These are phyloP conservation scores for Scleroderma bovista DNA, from an alignment of 768 basidiomycete genomes.

Conservation along the genomic window DNA sequence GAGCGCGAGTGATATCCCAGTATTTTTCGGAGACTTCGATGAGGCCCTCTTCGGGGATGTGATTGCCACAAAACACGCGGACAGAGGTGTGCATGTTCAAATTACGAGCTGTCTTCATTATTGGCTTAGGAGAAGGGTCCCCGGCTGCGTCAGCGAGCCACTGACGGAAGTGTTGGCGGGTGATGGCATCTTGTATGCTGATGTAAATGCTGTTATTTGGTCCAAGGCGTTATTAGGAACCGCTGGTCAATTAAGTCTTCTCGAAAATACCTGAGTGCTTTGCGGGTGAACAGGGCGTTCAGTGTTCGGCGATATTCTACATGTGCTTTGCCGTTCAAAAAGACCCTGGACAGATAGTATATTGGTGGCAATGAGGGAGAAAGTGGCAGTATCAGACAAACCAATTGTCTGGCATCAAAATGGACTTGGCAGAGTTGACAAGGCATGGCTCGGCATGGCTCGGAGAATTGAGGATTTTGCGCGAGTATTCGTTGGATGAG, in stretches of 20 bases:
- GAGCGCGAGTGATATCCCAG: constrained; percentile 91
- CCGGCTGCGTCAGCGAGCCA: constrained; percentile 64
- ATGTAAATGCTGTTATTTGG: constrained; percentile 91
- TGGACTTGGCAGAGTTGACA: constrained; percentile 83
- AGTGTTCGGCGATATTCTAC: constrained; percentile 90
- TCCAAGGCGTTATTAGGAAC: constrained; percentile 1
- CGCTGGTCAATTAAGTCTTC: too few relatives aligned
- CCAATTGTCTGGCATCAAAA: constrained; percentile 88
- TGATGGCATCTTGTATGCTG: constrained; percentile 73
- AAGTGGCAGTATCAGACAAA: constrained; percentile 26
- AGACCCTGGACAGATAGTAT: constrained; percentile 63
- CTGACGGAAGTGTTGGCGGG: constrained; percentile 64
- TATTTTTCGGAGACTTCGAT: constrained; percentile 87
- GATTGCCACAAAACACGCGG: constrained; percentile 88
- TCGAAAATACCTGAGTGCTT: constrained; percentile 68
- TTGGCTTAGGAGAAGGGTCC: constrained; percentile 45
- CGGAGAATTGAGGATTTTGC: constrained; percentile 96
- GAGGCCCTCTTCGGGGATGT: constrained; percentile 78
- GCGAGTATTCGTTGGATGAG: constrained; percentile 85
- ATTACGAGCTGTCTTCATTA: constrained; percentile 90
- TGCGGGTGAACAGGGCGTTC: constrained; percentile 90
- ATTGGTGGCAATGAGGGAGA: not conserved
- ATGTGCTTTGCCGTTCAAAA: constrained; percentile 89
- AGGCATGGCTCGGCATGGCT: constrained; percentile 90
- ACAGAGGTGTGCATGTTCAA: constrained; percentile 98